A percentile compares a stretch with the other conserved stretches of the same genome.
phyloP scores from a whole-genome alignment of 768 basidiomycete genomes.

The Amanita molliuscula region DNA sequence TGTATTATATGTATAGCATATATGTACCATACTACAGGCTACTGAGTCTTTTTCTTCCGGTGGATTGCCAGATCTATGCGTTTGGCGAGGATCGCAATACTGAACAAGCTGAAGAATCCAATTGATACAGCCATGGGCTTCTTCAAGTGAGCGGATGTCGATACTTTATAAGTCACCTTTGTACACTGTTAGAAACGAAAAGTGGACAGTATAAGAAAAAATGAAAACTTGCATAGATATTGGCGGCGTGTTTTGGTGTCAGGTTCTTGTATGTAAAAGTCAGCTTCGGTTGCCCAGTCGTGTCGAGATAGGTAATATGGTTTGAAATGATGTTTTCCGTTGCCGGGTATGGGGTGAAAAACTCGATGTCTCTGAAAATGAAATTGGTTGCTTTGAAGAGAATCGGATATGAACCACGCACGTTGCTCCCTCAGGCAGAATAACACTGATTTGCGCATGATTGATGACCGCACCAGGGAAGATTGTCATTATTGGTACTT shows the following conservation, averaged over 20 bases:
- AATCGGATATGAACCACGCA: constrained; percentile 30
- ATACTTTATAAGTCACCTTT: constrained; percentile 84
- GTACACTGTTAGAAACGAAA: constrained; percentile 1
- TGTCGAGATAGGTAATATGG: constrained; percentile 86
- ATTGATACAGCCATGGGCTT: constrained; percentile 75
- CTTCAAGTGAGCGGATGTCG: constrained; percentile 69
- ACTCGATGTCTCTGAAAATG: constrained; percentile 58
- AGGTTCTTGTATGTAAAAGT: constrained; percentile 63
- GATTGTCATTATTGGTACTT: constrained; percentile 78
- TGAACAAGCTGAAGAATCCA: constrained; percentile 62
- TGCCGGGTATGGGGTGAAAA: constrained; percentile 71
- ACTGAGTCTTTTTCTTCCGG: constrained; percentile 28
- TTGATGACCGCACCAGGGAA: constrained; percentile 76
- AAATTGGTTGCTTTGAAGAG: background rate
- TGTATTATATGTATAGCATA: constrained; percentile 4
- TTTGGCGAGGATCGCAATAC: constrained; percentile 29
- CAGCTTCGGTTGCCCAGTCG: constrained; percentile 75
- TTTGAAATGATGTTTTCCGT: constrained; percentile 48
- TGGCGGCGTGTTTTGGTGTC: constrained; percentile 69
- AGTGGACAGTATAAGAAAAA: background rate
- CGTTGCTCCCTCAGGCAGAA: constrained; percentile 94
- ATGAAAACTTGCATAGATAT: constrained; percentile 63
- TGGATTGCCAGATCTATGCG: constrained; percentile 39
- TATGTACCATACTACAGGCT: constrained; percentile 11
- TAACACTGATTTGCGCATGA: constrained; percentile 66